A percentile compares a stretch with the other conserved stretches of the same genome.
These are phyloP conservation scores for Podospora pseudocomata DNA, from an alignment of 495 filamentous ascomycete genomes.

Conservation along the genomic window DNA sequence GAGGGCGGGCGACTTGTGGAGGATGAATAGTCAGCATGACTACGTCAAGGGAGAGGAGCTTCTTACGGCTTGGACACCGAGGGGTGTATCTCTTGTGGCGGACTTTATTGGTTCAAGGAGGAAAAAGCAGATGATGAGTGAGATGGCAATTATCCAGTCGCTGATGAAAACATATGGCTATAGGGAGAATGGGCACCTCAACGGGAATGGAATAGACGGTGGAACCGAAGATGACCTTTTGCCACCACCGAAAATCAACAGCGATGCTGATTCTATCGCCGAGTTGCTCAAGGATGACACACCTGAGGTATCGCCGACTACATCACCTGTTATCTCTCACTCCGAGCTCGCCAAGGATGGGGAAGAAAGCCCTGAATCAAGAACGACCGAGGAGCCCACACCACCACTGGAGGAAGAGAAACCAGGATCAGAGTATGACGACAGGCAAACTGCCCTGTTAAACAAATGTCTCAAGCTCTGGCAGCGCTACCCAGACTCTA, in stretches of 20 bases:
- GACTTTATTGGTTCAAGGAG: constrained; percentile 74
- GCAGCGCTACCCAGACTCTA: constrained; percentile 70
- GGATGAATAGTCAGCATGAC: constrained; percentile 90
- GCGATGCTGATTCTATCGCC: constrained; percentile 40
- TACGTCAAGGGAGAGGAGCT: constrained; percentile 94
- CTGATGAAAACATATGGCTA: constrained; percentile 55
- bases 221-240: constrained; percentile 18
- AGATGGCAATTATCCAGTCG: constrained; percentile 75
- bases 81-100: constrained; percentile 79
- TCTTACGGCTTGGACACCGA: constrained; percentile 76
- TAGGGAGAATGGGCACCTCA: constrained; percentile 29
- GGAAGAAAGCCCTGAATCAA: constrained; percentile 10
- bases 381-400: constrained; percentile 4
- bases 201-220: constrained; percentile 25
- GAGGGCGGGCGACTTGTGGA: constrained; percentile 87
- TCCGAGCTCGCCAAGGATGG: not conserved
- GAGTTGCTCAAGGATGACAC: constrained; percentile 46
- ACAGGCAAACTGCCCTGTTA: constrained; percentile 57
- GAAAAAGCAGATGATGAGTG: constrained; percentile 64
- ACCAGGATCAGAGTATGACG: constrained; percentile 45
- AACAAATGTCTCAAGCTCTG: constrained; percentile 73
- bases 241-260: constrained; percentile 19
- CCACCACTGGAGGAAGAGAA: constrained; percentile 36
- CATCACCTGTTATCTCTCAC: not conserved
- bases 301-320: constrained; percentile 17